phyloP scores from a whole-genome alignment of 2,329 filamentous ascomycete species.

The Aspergillus ustus region DNA sequence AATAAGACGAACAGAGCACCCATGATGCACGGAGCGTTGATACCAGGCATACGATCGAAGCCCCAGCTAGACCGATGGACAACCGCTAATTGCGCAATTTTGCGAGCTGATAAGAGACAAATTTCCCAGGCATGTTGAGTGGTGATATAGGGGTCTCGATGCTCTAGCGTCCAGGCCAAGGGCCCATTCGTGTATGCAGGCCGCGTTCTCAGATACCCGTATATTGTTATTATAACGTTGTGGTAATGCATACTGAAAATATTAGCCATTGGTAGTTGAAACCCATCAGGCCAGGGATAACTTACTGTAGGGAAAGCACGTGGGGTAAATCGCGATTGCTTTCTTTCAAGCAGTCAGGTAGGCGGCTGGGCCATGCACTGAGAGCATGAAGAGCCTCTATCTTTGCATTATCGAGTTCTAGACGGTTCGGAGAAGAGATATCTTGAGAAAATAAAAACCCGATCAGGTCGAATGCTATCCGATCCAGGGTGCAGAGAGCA shows the following conservation, averaged over 20 bases:
- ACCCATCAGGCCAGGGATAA: background rate
- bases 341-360: slow-evolving; percentile 21
- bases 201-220: slow-evolving; percentile 25
- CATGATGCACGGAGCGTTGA: slow-evolving; percentile 36
- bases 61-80: slow-evolving; percentile 36
- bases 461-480: slow-evolving; percentile 27
- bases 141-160: slow-evolving; percentile 14
- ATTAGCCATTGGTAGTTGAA: background rate
- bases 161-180: background rate
- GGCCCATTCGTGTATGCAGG: background rate
- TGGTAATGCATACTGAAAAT: slow-evolving; percentile 43
- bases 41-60: slow-evolving; percentile 37
- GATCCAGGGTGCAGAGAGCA: slow-evolving; percentile 26
- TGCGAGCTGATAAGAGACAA: slow-evolving; percentile 32
- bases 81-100: slow-evolving; percentile 32
- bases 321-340: slow-evolving; percentile 24
- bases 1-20: slow-evolving; percentile 35
- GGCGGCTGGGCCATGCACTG: slow-evolving; percentile 17
- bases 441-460: slow-evolving; percentile 23
- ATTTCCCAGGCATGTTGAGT: slow-evolving; percentile 19
- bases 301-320: slow-evolving; percentile 31
- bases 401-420: slow-evolving; percentile 19
- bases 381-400: slow-evolving; percentile 26
- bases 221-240: slow-evolving; percentile 40
- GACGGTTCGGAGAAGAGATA: slow-evolving; percentile 1